These are phyloP conservation scores for Yamadazyma trypodendri DNA, from an alignment of 1,139 yeast species.

Conservation along the genomic window DNA sequence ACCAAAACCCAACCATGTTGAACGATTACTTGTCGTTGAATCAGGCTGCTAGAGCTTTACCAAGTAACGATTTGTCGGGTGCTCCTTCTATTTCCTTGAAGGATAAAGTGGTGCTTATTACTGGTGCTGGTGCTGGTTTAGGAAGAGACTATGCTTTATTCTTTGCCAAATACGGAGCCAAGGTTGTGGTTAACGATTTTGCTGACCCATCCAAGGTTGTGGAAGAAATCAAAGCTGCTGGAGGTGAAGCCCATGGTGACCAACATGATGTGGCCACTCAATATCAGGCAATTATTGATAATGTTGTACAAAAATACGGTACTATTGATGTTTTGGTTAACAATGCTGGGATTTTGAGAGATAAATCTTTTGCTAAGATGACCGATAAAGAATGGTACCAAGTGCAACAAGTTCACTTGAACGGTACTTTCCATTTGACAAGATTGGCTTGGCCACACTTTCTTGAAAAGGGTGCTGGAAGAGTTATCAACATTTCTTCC, in stretches of 20 bases:
- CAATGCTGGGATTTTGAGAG: slow-evolving; percentile 94
- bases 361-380: slow-evolving; percentile 85
- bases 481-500: slow-evolving; percentile 84
- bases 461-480: slow-evolving; percentile 73
- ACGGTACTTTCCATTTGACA: slow-evolving; percentile 79
- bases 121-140: slow-evolving; percentile 96
- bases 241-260: slow-evolving; percentile 83
- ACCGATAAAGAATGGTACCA: slow-evolving; percentile 79
- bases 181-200: slow-evolving; percentile 91
- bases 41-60: slow-evolving; percentile 49
- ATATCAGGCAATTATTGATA: slow-evolving; percentile 73
- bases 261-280: slow-evolving; percentile 78
- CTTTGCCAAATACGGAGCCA: slow-evolving; percentile 91
- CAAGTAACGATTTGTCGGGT: slow-evolving; percentile 57
- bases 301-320: slow-evolving; percentile 77
- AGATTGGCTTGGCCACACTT: slow-evolving; percentile 94
- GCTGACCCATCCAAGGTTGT: slow-evolving; percentile 75
- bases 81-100: slow-evolving; percentile 58
- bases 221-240: slow-evolving; percentile 71
- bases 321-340: slow-evolving; percentile 82
- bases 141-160: slow-evolving; percentile 87
- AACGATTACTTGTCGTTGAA: slow-evolving; percentile 60
- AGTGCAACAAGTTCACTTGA: slow-evolving; percentile 79
- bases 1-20: slow-evolving; percentile 64
- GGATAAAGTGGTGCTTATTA: slow-evolving; percentile 84